Evolutionary conservation across 805 yeast species (phyloP), one percentile per base, ranked within the genome.

Genomic region (Blastobotrys chiropterorum): DNA sequence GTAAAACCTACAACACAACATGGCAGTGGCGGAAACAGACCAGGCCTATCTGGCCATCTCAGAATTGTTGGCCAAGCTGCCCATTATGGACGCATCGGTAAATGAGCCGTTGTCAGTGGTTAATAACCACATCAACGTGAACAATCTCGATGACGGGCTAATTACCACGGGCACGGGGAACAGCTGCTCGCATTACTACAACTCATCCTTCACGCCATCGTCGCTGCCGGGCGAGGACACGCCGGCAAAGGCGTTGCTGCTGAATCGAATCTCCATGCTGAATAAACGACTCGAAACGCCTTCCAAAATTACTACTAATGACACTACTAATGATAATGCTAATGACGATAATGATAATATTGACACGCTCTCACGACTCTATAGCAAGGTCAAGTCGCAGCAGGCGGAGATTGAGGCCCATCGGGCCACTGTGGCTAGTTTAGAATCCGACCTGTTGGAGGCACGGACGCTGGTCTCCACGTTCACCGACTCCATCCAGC

Each of bases 401-500:
- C 70, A 67, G 54, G 59, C 54, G 17, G 71, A 68, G 51, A 67
- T 68, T 46, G 69, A 67, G 39, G 48, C 57, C 16, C 70, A 68
- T 48, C 56, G 63, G 38, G 61, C 61, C 31, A 65, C 67, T 6
- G 71, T 69, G 15, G 55, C 55, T 19, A 64, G 65, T 21, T 58
- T 68, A 19, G 70, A 67, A 46, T 53, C 55, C 31, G 63, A 67
- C 50, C 60, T 68, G 31, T 53, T 62, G 16, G 64, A 63, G 22
- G 69, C 72, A 13, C 64, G 66, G 39, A 61, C 65, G 41, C 60
- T 64, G 45, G 68, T 68, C 21, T 54, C 62, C n/a, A 59, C 66
- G 31, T 61, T 67, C 47, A 63, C 68, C 3, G 61, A 59, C 38
- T 53, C 64, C n/a, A 61, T 61, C 38, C 59, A 64, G 38, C 66